Base-by-base conservation (phyloP, 179 eudicot species). In the Camellia oleifera region DNA sequence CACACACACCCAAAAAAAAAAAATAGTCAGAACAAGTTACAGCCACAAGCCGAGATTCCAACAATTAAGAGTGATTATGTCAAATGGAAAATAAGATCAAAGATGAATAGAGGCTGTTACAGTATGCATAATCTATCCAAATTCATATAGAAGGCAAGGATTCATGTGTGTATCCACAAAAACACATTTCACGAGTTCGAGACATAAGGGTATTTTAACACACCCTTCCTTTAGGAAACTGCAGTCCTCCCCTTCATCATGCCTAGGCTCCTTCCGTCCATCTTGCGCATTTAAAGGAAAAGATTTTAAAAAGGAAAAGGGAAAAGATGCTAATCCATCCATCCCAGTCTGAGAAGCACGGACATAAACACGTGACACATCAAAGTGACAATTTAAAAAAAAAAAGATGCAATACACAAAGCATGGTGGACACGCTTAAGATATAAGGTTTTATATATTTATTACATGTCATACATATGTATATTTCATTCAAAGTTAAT, bases 71-170 rank as follows among this genome's bases (percentile, higher is more conserved):
- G 56, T 0, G 46, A 52, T 20, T 10, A 53, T 15, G 26, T 14
- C 26, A 32, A 15, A 56, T 65, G 23, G 14, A 67, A 75, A 8
- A 17, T 32, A 32, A 46, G 45, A 77, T 23, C 40, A 40, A 62
- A 26, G 62, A 45, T 3, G 14, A 42, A 44, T 66, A 15, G 52
- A 74, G 56, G 32, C 32, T 48, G 7, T 18, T 46, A 48, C 66
- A 68, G 44, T 17, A 70, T 7, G n/a, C 70, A 7, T 32, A 32
- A 32, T 61, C 54, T 32, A 72, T 23, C 20, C 4, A 46, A 76
- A 72, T 75, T 70, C 72, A 57, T 7, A 76, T 54, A 52, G 76
- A 79, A 10, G 11, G 45, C 73, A 13, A 32, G 50, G 60, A 40
- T 14, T 10, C 67, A 60, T n/a, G 65, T 1, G 0, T 46, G 32